These are phyloP conservation scores for Chlamydomonas applanata DNA, from an alignment of 139 green algal genomes.

Conservation along the genomic window DNA sequence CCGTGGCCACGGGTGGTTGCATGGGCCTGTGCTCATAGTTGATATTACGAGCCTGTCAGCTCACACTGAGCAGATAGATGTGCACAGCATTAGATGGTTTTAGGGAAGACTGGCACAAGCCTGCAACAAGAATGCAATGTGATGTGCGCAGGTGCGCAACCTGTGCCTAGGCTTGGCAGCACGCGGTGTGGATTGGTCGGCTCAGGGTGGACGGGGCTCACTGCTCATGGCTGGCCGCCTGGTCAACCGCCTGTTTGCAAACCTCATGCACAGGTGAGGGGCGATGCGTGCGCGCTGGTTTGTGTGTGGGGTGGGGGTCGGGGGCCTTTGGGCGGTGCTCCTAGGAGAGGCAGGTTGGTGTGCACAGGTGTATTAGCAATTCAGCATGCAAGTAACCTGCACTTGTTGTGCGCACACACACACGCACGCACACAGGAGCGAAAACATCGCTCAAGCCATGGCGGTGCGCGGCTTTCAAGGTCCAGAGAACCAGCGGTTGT, in stretches of 20 bases:
- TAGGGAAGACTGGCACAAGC: no score
- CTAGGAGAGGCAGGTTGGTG: neutral
- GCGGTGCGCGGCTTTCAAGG: conserved; percentile 67
- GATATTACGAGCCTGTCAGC: no score
- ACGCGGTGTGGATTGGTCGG: conserved; percentile 68
- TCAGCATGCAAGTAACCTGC: neutral
- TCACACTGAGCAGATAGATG: no score
- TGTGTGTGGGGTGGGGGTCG: neutral
- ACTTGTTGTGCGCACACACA: neutral
- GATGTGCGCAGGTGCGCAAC: conserved; percentile 59
- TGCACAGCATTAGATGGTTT: no score
- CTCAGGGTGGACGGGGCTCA: conserved; percentile 46
- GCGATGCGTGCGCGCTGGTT: neutral
- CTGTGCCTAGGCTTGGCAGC: conserved; percentile 76
- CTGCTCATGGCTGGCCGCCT: conserved; percentile 48
- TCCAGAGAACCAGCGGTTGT: conserved; percentile 53
- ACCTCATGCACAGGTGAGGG: conserved; percentile 54
- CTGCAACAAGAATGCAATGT: no score
- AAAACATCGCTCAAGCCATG: conserved; percentile 73
- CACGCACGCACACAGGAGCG: conserved; percentile 26
- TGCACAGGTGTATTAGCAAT: neutral
- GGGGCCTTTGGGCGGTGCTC: neutral
- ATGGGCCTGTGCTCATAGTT: no score
- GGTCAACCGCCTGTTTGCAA: conserved; percentile 60
- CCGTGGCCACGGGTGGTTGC: no score